Base-by-base conservation (phyloP, 768 basidiomycete genomes). In the Melanogaster broomeanus region DNA sequence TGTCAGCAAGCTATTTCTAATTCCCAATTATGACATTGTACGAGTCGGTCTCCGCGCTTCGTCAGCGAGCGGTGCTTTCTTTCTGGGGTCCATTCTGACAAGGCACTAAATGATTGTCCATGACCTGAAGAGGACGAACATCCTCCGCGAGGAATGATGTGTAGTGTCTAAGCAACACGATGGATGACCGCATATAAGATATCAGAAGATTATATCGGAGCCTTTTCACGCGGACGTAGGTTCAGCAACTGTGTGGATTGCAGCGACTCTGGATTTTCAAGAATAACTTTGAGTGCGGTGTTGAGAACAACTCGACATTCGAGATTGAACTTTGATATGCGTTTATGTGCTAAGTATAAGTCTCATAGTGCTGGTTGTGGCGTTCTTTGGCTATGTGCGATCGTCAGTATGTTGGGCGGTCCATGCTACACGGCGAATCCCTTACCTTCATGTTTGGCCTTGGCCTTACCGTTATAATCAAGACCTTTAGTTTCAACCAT, bases 401-500 rank as follows among this genome's bases (percentile, higher is more conserved):
- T 28, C 2, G 46, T 64, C 22, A 63, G 48, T 12, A 11, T n/a
- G 0, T 11, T 16, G 8, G 2, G 7, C 10, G 12, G 9, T 22
- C 1, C n/a, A n/a, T 33, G 25, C 12, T 11, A 0, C 4, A 16
- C 2, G 13, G 13, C 0, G 21, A 6, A 15, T 15, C 18, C 38
- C 62, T 61, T 41, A 72, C 74, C 77, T 0, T 70, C 35, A 37
- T 63, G 53, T 62, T 80, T 77, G 19, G 74, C 75, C 62, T 71
- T 75, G 62, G 72, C 58, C 28, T 43, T 62, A 59, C 81, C 78
- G 35, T 80, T 15, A 31, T 62, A 72, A 63, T 82, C 76, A 25
- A 81, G 75, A 21, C 81, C 82, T 59, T 81, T 83, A 56, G 82
- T 82, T 69, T 88, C 86, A 16, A 80, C 60, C 2, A 79, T 48